These are phyloP conservation scores for Suhomyces sp. DNA, from an alignment of 805 yeast genomes.

Conservation along the genomic window DNA sequence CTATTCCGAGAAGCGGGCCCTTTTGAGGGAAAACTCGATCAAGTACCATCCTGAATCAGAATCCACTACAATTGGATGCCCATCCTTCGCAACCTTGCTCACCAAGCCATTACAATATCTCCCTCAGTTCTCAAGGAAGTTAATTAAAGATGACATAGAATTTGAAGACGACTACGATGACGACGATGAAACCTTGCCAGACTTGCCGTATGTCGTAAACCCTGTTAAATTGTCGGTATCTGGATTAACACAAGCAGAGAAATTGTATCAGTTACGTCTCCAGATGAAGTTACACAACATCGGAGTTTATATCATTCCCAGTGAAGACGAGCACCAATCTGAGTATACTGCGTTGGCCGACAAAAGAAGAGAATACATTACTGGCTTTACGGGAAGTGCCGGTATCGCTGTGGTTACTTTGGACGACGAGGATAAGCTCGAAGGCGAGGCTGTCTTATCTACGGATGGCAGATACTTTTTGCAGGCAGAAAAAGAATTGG, in stretches of 20 bases:
- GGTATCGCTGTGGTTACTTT: constrained; percentile 84
- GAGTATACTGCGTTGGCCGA: constrained; percentile 85
- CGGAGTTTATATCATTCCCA: constrained; percentile 73
- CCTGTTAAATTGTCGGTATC: constrained; percentile 3
- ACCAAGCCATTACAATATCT: constrained; percentile 25
- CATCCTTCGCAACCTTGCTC: constrained; percentile 17
- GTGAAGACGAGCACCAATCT: constrained; percentile 92
- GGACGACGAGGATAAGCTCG: constrained; percentile 39
- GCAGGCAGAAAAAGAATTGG: constrained; percentile 85
- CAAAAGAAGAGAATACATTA: constrained; percentile 75
- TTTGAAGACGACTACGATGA: constrained; percentile 15
- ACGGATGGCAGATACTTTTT: constrained; percentile 95
- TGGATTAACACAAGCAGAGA: constrained; percentile 21
- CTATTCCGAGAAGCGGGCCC: constrained; percentile 15
- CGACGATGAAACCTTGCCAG: constrained; percentile 21
- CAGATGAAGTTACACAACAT: constrained; percentile 62
- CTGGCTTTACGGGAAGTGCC: constrained; percentile 91
- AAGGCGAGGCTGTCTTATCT: constrained; percentile 73
- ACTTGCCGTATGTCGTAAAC: constrained; percentile 21
- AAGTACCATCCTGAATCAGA: constrained; percentile 8
- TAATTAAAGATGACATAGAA: neutral
- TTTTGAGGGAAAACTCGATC: constrained; percentile 1
- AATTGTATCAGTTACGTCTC: constrained; percentile 58
- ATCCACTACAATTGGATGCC: constrained; percentile 17
- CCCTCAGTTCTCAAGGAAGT: constrained; percentile 12